Evolutionary conservation across 805 yeast genomes (phyloP), one percentile per base, ranked within the genome.

Genomic region (Saturnispora sekii): DNA sequence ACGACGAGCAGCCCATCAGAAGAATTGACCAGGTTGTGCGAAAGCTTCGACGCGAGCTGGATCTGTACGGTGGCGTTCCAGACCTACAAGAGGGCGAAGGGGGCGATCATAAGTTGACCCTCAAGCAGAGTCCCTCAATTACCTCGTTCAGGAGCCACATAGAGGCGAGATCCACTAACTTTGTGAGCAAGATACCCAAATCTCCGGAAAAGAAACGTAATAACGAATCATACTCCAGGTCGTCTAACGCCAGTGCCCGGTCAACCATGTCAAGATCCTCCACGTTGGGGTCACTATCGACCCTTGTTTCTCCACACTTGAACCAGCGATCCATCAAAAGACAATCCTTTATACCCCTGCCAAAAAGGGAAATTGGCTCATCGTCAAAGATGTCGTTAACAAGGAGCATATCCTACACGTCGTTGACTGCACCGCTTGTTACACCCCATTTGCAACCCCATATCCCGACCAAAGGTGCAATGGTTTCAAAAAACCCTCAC

Each of bases 41-140:
- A 16, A 37, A 26, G 15, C 29, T 38, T n/a, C 26, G 18, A 17
- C 26, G 28, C 3, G 46, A 43, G 18, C 12, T 43, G 17, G 31
- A 33, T 12, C 30, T 43, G 16, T 38, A 37, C 11, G 46, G 46
- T 12, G 46, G 46, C 34, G 41, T 43, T 1, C 46, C 46, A 10
- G 46, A 43, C 32, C 16, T 39, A n/a, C 35, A 31, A 5, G 42
- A 39, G 16, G 6, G 17, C 29, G 34, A 15, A 3, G 32, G n/a
- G 6, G n/a, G 14, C 10, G 18, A 11, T 10, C 26, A 4, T 6
- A 41, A 11, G 21, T 14, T 35, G 11, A 14, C 28, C 11, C 5
- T 34, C 18, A 15, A 43, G 41, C 15, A 38, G 21, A 15, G 38
- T 43, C 10, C 41, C 38, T 12, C 38, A 14, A 21, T 21, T 5